A percentile compares a stretch with the other conserved stretches of the same genome.
phyloP scores from a whole-genome alignment of 495 filamentous ascomycete genomes.

The Penicillium herquei region DNA sequence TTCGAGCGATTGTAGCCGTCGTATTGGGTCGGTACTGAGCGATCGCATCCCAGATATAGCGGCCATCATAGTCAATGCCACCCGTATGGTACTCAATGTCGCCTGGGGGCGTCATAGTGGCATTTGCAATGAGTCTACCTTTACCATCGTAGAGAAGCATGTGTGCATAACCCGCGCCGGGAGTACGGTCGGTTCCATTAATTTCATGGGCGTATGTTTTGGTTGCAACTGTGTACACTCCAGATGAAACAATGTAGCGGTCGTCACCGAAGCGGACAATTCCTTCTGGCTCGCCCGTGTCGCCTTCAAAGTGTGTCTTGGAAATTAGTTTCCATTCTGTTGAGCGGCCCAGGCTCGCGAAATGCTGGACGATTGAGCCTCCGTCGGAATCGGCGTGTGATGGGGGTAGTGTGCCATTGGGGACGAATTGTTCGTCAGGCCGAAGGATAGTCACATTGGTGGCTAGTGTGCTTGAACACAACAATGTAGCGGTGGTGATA shows the following conservation, averaged over 20 bases:
- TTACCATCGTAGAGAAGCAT: constrained; percentile 32
- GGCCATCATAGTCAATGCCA: constrained; percentile 41
- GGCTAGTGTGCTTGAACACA: not conserved
- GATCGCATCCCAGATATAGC: constrained; percentile 33
- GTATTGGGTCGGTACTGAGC: constrained; percentile 37
- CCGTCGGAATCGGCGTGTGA: constrained; percentile 25
- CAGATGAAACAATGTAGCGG: constrained; percentile 31
- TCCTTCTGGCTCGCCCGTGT: constrained; percentile 38
- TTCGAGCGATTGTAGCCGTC: constrained; percentile 32
- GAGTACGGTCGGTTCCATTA: constrained; percentile 31
- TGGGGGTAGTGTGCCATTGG: constrained; percentile 18
- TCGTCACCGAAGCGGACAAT: constrained; percentile 31
- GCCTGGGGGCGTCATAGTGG: constrained; percentile 24
- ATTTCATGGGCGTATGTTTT: constrained; percentile 22
- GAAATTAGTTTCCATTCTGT: constrained; percentile 32
- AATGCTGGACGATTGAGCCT: constrained; percentile 29
- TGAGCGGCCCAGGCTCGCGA: constrained; percentile 24
- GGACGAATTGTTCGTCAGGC: constrained; percentile 13
- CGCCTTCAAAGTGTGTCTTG: constrained; percentile 31
- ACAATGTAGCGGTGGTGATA: constrained; percentile 2
- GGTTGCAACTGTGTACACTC: constrained; percentile 26
- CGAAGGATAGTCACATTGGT: constrained; percentile 13
- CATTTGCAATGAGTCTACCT: constrained; percentile 34
- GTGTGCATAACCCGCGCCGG: constrained; percentile 31
- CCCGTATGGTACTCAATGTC: constrained; percentile 33